Evolutionary conservation across 176 grass and related monocot species (phyloP).

Genomic region (Triticum dicoccoides): DNA sequence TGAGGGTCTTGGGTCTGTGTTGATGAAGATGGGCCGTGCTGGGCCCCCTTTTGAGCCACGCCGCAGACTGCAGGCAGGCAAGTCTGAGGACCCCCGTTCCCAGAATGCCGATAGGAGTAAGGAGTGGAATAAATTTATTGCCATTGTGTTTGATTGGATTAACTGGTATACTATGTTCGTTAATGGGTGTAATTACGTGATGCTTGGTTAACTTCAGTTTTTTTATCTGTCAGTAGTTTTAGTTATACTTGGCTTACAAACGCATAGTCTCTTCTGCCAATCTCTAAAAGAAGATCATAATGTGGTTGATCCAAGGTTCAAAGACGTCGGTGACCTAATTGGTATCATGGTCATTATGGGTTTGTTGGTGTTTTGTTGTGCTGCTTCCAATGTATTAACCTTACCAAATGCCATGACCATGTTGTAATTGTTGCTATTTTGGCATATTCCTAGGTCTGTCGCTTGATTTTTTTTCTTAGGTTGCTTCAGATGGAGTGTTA

Average conservation of each 20-base stretch:
- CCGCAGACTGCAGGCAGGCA: too few species aligned
- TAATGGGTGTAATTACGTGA: neutral
- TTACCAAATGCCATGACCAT: neutral
- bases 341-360: neutral
- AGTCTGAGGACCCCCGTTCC: too few species aligned
- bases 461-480: neutral
- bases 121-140: neutral
- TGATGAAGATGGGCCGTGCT: too few species aligned
- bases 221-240: neutral
- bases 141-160: slow-evolving; percentile 18
- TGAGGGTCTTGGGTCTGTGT: too few species aligned
- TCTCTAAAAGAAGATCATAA: neutral
- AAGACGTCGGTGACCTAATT: neutral
- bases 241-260: neutral
- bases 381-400: neutral
- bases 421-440: neutral
- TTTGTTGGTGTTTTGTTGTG: neutral
- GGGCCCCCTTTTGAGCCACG: too few species aligned
- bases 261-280: neutral
- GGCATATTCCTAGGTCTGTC: neutral
- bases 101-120: neutral
- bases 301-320: neutral
- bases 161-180: neutral
- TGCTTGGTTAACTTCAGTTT: neutral
- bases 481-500: neutral